A percentile compares a stretch with the other conserved stretches of the same genome.
These are phyloP conservation scores for Nicotiana paniculata DNA, from an alignment of 257 asterid genomes.

Conservation along the genomic window DNA sequence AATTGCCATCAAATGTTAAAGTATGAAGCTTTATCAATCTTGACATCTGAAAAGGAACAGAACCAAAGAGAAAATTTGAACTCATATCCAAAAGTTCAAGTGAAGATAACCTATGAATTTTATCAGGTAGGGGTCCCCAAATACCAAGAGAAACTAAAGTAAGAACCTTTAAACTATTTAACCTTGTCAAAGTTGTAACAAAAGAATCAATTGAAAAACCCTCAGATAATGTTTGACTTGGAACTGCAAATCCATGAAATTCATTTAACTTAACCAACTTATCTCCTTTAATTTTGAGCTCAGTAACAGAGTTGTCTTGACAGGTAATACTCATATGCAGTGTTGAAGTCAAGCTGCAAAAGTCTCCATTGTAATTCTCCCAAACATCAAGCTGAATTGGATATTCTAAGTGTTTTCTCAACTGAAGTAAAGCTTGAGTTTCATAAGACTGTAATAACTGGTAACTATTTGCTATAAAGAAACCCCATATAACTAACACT, in stretches of 20 bases:
- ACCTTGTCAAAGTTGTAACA: slow-evolving; percentile 76
- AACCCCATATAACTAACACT: slow-evolving; percentile 38
- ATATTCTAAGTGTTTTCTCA: slow-evolving; percentile 78
- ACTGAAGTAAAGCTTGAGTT: slow-evolving; percentile 73
- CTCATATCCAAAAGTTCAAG: slow-evolving; percentile 86
- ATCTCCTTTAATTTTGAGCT: slow-evolving; percentile 78
- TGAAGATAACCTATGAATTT: slow-evolving; percentile 57
- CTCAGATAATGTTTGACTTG: slow-evolving; percentile 56
- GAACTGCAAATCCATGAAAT: slow-evolving; percentile 58
- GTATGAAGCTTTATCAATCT: slow-evolving; percentile 67
- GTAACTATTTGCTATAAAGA: slow-evolving; percentile 40
- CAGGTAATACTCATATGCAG: slow-evolving; percentile 65
- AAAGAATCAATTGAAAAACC: slow-evolving; percentile 79
- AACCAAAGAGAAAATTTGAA: slow-evolving; percentile 75
- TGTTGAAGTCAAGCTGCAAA: slow-evolving; percentile 49
- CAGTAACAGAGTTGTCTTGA: slow-evolving; percentile 56
- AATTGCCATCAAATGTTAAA: slow-evolving; percentile 64
- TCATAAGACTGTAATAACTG: slow-evolving; percentile 63
- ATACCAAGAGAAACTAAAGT: slow-evolving; percentile 81
- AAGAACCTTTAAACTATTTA: slow-evolving; percentile 61
- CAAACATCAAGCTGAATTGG: slow-evolving; percentile 46
- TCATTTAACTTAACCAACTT: slow-evolving; percentile 44
- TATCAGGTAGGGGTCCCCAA: slow-evolving; percentile 84
- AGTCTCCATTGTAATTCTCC: slow-evolving; percentile 55
- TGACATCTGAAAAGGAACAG: slow-evolving; percentile 63